These are phyloP conservation scores for Globisporangium carolinianum DNA, from an alignment of 352 stramenopile species.

Conservation along the genomic window DNA sequence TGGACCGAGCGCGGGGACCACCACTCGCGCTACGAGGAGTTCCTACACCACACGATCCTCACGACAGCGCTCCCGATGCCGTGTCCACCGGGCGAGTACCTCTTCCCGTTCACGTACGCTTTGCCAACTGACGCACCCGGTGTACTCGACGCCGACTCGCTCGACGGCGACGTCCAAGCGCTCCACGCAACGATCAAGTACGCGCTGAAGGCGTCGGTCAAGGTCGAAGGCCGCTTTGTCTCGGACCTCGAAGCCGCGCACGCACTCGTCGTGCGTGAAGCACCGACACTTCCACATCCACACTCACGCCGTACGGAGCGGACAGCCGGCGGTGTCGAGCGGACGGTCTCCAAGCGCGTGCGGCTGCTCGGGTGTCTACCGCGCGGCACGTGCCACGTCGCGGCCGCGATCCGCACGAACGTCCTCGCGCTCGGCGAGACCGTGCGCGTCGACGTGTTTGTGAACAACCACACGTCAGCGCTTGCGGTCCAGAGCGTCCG, in stretches of 20 bases:
- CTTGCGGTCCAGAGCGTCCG: conserved; percentile 41
- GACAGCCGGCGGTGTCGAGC: conserved; percentile 32
- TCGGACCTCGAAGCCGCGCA: conserved; percentile 60
- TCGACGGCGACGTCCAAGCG: conserved; percentile 34
- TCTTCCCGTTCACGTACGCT: conserved; percentile 64
- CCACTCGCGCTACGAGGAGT: conserved; percentile 61
- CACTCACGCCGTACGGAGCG: too few species aligned
- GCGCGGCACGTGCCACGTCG: conserved; percentile 52
- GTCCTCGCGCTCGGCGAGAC: conserved; percentile 49
- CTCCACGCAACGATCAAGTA: conserved; percentile 76
- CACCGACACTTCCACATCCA: background rate
- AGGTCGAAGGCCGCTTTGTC: conserved; percentile 61
- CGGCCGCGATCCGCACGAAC: conserved; percentile 58
- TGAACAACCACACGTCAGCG: conserved; percentile 64
- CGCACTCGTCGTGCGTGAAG: conserved; percentile 39
- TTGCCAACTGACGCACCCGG: conserved; percentile 44
- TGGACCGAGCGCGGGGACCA: conserved; percentile 56
- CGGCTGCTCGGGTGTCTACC: conserved; percentile 46
- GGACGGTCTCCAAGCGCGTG: conserved; percentile 58
- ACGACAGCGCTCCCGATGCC: conserved; percentile 37
- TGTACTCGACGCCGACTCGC: conserved; percentile 44
- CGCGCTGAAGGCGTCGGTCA: conserved; percentile 56
- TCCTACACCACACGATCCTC: conserved; percentile 58
- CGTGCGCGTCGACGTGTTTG: conserved; percentile 56
- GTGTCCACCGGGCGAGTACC: conserved; percentile 55